Evolutionary conservation across 1,284 basidiomycete species (phyloP).

Genomic region (Leccinum pachyderme): DNA sequence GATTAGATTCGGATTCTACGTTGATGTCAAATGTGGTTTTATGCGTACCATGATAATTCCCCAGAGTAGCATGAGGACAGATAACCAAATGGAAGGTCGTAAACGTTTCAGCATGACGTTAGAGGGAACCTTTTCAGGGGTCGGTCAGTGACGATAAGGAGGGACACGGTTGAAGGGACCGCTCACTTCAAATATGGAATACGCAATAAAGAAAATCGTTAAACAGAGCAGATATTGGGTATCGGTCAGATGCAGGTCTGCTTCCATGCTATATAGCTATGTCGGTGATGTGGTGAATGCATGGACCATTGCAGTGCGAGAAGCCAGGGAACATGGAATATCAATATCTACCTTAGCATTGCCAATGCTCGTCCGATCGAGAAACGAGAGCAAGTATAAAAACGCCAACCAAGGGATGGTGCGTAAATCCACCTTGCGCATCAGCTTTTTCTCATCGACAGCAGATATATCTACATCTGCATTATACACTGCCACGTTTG

Average conservation of each 20-base stretch:
- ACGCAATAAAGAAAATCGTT: slow-evolving; percentile 66
- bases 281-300: neutral
- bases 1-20: neutral
- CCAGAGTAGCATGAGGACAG: slow-evolving; percentile 64
- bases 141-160: neutral
- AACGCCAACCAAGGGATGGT: slow-evolving; percentile 71
- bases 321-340: neutral
- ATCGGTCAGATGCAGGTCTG: slow-evolving; percentile 55
- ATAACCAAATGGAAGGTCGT: slow-evolving; percentile 64
- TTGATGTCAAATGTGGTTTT: neutral
- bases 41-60: slow-evolving; percentile 64
- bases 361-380: slow-evolving; percentile 80
- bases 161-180: neutral
- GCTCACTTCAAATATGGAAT: slow-evolving; percentile 57
- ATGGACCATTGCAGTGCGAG: neutral
- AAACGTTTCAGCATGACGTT: slow-evolving; percentile 71
- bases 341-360: slow-evolving; percentile 59
- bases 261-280: slow-evolving; percentile 57
- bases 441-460: slow-evolving; percentile 61
- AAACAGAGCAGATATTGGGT: slow-evolving; percentile 63
- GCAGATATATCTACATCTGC: slow-evolving; percentile 50
- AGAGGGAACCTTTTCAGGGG: slow-evolving; percentile 50
- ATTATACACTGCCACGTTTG: slow-evolving; percentile 40
- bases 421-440: slow-evolving; percentile 64
- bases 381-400: slow-evolving; percentile 71